Evolutionary conservation across 306 rosid genomes (phyloP).

Genomic region (Cucurbita maxima): DNA sequence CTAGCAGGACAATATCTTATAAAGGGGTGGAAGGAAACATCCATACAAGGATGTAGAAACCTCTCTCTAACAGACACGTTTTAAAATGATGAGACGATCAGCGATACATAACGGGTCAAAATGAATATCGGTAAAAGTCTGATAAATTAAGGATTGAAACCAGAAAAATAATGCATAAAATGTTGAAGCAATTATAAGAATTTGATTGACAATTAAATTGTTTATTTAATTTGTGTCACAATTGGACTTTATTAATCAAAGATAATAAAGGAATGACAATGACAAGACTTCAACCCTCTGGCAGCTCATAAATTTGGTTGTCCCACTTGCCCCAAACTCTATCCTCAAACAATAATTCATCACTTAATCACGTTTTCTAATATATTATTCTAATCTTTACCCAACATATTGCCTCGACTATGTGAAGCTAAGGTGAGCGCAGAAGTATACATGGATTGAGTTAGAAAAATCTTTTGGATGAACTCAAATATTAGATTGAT

Average conservation of each 20-base stretch:
- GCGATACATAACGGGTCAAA: too few relatives aligned
- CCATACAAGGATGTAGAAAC: too few relatives aligned
- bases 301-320: background rate
- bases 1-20: too few relatives aligned
- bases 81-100: too few relatives aligned
- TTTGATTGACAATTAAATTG: background rate
- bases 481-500: too few relatives aligned
- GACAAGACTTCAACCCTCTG: background rate
- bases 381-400: background rate
- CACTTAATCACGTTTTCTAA: background rate
- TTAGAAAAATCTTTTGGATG: too few relatives aligned
- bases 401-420: too few relatives aligned
- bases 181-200: background rate
- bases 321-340: background rate
- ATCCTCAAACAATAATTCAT: background rate
- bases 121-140: background rate
- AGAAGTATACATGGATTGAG: too few relatives aligned
- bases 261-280: background rate
- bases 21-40: too few relatives aligned
- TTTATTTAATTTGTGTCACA: background rate
- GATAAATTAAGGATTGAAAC: background rate
- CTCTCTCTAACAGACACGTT: too few relatives aligned
- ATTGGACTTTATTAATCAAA: background rate
- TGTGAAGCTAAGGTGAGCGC: too few relatives aligned
- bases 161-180: background rate